Evolutionary conservation across 1,284 basidiomycete genomes (phyloP), one percentile per base, ranked within the genome.

Genomic region (Ustilago shanxiensis): DNA sequence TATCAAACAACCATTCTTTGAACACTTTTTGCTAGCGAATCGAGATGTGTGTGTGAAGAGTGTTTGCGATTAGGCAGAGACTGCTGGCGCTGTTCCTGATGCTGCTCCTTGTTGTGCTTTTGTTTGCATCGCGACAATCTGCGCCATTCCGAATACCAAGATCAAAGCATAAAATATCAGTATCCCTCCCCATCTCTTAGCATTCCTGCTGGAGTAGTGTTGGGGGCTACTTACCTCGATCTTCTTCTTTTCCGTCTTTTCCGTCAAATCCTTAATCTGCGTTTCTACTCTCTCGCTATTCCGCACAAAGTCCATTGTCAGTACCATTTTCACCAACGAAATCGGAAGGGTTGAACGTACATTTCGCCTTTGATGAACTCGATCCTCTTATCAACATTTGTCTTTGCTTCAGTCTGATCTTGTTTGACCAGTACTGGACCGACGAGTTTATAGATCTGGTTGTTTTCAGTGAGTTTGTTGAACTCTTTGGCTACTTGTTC

Each of bases 401-500:
- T 88, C 84, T 93, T 93, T 11, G 96, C 96, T 80, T 98, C 97
- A 6, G 87, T 87, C 80, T 92, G 91, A 76, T 98, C 95, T 87
- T 98, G 96, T 80, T 92, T 91, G 8, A 98, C 91, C 24, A 99
- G 90, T 1, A 95, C 92, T 1, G 95, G 94, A 0, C 96, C 97
- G 51, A 97, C 90, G 52, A 95, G 90, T 88, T 99, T 99, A 89
- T 92, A 99, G 9, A 99, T 90, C 9, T 89, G 90, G 83, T 95
- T 97, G 75, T 91, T 90, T 1, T 91, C 87, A 54, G 91, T 92
- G 63, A 98, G 87, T 28, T 88, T 87, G n/a, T 88, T 87, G 83
- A 98, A 95, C 87, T 98, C 95, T 94, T 96, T 94, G 82, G 94
- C 91, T 41, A 98, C 96, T 64, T 91, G 88, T 86, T 95, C 92